Percentiles rank a stretch among this genome's conserved stretches.
These are phyloP conservation scores for Zygosaccharomyces pseudobailii DNA, from an alignment of 1,139 yeast species.

Conservation along the genomic window DNA sequence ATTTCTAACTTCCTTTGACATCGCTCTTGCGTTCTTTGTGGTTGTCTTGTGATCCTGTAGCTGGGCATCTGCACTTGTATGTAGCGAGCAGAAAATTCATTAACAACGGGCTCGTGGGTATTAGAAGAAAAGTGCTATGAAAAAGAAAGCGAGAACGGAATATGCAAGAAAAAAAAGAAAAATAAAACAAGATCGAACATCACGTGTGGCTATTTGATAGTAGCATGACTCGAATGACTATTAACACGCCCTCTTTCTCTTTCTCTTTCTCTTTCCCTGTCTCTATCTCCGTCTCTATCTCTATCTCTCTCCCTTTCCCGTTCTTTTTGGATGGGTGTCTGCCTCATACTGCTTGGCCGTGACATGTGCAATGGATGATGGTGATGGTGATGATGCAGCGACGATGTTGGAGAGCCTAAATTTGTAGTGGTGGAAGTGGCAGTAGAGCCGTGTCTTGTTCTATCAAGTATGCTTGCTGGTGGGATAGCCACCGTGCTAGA, in stretches of 20 bases:
- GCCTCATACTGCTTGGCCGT: constrained; percentile 21
- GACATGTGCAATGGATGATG: constrained; percentile 12
- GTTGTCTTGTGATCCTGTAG: background rate
- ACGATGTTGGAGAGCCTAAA: constrained; percentile 1
- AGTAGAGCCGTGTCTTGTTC: constrained; percentile 32
- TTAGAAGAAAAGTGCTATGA: background rate
- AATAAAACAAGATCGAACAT: background rate
- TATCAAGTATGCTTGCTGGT: constrained; percentile 57
- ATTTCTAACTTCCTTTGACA: constrained; percentile 1
- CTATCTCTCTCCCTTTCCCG: background rate
- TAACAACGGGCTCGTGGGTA: background rate
- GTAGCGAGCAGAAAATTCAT: background rate
- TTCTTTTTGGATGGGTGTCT: constrained; percentile 23
- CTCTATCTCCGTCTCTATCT: constrained; percentile 12
- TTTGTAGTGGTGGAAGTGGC: constrained; percentile 8
- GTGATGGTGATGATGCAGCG: constrained; percentile 10
- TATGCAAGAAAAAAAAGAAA: background rate
- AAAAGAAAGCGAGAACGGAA: no score
- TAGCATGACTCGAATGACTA: constrained; percentile 8
- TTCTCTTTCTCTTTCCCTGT: background rate
- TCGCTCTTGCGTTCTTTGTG: background rate
- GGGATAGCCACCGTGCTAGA: constrained; percentile 61
- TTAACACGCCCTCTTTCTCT: background rate
- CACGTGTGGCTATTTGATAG: constrained; percentile 15
- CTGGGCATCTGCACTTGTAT: background rate